A percentile compares a stretch with the other conserved stretches of the same genome.
Conservation (phyloP, 2,329 filamentous ascomycete genomes). For the Hypoxylon sp. region DNA sequence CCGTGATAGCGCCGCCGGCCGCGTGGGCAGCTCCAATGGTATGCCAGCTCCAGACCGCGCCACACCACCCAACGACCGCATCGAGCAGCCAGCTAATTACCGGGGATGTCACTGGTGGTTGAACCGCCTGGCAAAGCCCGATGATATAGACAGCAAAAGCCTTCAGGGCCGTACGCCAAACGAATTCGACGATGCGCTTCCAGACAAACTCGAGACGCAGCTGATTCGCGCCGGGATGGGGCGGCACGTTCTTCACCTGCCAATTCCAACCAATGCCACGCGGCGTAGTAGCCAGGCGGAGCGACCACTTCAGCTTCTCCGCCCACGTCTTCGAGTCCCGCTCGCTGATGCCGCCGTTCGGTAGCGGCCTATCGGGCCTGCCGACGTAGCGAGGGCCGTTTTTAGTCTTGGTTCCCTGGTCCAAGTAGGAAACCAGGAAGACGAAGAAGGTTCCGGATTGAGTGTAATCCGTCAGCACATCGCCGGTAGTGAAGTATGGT, state of each 20-base stretch:
- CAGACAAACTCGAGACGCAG: slow-evolving; percentile 23
- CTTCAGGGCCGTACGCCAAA: slow-evolving; percentile 18
- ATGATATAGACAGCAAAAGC: slow-evolving; percentile 31
- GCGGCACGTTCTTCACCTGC: slow-evolving; percentile 40
- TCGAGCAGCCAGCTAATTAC: slow-evolving; percentile 7
- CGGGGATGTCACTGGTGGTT: slow-evolving; percentile 5
- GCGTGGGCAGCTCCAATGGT: slow-evolving; percentile 26
- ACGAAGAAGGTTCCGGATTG: slow-evolving; percentile 1
- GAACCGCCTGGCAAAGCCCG: slow-evolving; percentile 29
- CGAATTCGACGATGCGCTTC: slow-evolving; percentile 6
- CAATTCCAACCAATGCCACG: slow-evolving; percentile 44
- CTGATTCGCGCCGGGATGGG: slow-evolving; percentile 13
- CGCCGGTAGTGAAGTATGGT: slow-evolving; percentile 32
- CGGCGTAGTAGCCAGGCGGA: slow-evolving; percentile 17
- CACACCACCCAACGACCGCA: slow-evolving; percentile 29
- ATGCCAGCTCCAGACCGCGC: slow-evolving; percentile 29
- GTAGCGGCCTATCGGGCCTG: slow-evolving; percentile 3
- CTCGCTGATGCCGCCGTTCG: slow-evolving; percentile 1
- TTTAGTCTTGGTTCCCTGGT: slow-evolving; percentile 1
- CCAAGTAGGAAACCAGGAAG: slow-evolving; percentile 19
- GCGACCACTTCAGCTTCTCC: slow-evolving; percentile 31
- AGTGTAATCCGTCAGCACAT: slow-evolving; percentile 30
- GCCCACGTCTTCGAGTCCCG: slow-evolving; percentile 23
- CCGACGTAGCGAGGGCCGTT: slow-evolving; percentile 31
- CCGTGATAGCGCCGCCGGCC: slow-evolving; percentile 26